Evolutionary conservation across 441 rosid species (phyloP), one percentile per base, ranked within the genome.

Genomic region (Cnidoscolus chayamansa): DNA sequence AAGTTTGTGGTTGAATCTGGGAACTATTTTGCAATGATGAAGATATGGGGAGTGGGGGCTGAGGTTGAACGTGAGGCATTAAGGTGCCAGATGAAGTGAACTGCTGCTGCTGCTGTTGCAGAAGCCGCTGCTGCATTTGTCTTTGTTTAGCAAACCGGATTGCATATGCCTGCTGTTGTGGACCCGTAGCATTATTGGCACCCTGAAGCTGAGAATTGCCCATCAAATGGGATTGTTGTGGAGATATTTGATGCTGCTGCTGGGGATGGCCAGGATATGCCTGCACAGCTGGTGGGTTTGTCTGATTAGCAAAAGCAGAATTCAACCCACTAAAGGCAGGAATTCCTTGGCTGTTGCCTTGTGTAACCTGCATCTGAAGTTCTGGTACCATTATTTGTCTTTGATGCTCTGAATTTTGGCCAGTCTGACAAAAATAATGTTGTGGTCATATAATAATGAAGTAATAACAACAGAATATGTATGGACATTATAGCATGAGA

Each of bases 101-200:
- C 79, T 87, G 94, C 79, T 87, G 94, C 10, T 86, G 84, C 47
- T 82, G 85, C 74, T 87, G 91, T 76, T 86, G 98, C 85, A 89
- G 63, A 82, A 75, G 83, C 68, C 90, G 89, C 80, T 92, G 98
- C 76, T 90, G 94, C 80, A 84, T 83, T 73, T 88, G 94, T 86
- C 97, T 88, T 72, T 87, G 93, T 77, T 88, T 88, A 77, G 88
- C 85, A 25, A 81, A 67, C 62, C 84, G 92, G 67, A 87, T 70
- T 67, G 91, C 90, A 89, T 83, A 86, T 15, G 90, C 89, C 77
- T 90, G 97, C 71, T 87, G 94, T 63, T 85, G 95, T 40, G 87
- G 65, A 40, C 91, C 89, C 60, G 89, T 48, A 78, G 85, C 67
- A 75, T 90, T 96, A 80, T 82, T 91, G 74, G 87, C 73, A 43